Evolutionary conservation across 2,329 filamentous ascomycete genomes (phyloP).

Genomic region (Penicillium sp.): DNA sequence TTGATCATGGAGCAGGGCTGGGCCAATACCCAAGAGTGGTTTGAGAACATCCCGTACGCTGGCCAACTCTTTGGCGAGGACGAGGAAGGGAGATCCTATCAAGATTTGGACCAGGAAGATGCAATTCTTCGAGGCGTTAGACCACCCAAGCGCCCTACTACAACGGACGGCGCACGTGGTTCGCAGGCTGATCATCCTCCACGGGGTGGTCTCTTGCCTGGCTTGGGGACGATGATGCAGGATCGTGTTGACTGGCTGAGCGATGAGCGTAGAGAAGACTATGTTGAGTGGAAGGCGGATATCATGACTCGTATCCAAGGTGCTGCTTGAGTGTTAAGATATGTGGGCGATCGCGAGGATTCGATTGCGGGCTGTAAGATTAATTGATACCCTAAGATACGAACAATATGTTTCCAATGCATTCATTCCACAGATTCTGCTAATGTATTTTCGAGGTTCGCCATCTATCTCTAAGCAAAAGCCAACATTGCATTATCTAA

Average conservation of each 20-base stretch:
- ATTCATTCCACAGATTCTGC: background rate
- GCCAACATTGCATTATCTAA: background rate
- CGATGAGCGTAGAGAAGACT: slow-evolving; percentile 46
- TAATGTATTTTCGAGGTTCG: background rate
- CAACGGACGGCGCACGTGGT: slow-evolving; percentile 11
- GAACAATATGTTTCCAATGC: background rate
- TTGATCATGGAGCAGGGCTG: slow-evolving; percentile 54
- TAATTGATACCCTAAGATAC: slow-evolving; percentile 25
- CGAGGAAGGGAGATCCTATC: slow-evolving; percentile 35
- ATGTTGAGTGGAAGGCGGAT: slow-evolving; percentile 45
- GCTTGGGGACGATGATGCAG: slow-evolving; percentile 55
- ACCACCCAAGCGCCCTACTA: slow-evolving; percentile 29
- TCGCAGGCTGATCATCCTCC: slow-evolving; percentile 19
- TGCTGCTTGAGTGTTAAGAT: slow-evolving; percentile 14
- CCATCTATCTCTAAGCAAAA: background rate
- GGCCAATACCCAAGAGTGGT: slow-evolving; percentile 67
- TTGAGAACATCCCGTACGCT: slow-evolving; percentile 55
- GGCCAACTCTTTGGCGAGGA: slow-evolving; percentile 39
- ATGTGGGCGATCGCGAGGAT: background rate
- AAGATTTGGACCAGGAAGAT: slow-evolving; percentile 36
- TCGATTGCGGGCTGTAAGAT: slow-evolving; percentile 5
- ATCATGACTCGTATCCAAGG: slow-evolving; percentile 42
- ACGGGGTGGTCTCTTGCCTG: slow-evolving; percentile 45
- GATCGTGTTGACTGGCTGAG: slow-evolving; percentile 50
- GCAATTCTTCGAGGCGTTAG: slow-evolving; percentile 22